Base-by-base conservation (phyloP, 306 rosid species). In the Albizia julibrissin region DNA sequence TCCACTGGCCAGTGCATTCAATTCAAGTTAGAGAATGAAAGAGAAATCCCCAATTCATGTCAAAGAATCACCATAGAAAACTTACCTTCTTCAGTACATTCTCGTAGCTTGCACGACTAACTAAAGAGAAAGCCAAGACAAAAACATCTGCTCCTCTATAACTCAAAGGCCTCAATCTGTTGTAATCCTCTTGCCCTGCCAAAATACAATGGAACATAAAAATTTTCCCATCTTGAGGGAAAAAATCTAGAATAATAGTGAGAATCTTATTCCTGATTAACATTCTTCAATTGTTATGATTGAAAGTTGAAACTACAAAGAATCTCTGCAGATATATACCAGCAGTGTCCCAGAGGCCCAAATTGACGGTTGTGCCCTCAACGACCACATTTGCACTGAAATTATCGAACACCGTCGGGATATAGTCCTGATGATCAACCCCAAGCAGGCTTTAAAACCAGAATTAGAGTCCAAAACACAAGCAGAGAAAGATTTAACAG, bases 321-420 rank as follows among this genome's bases (percentile, higher is more conserved):
- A 78, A 76, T 61, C 37, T 31, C 42, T 46, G 68, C 34, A 26
- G 58, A 43, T 58, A 37, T 44, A 73, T 93, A 92, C 98, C 98
- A 62, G 98, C 98, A 10, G 98, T 94, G 80, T 94, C 98, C 98
- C 97, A 94, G 50, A 94, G 93, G 81, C 98, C 98, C 81, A 94
- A 87, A 88, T 94, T 94, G 77, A 94, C 95, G 15, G 98, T 94
- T 22, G 86, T 90, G 85, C 92, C 87, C 86, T 94, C 98, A 83
- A 89, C 97, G 21, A 94, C 90, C 79, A 94, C 98, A 88, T 94
- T 94, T 81, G 98, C 98, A 80, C 97, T 94, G 91, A 94, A 94
- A 87, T 94, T 94, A 84, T 94, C 98, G 67, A 94, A 94, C 88
- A 94, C 98, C 7, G 98, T 94, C 33, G 98, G 98, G 39, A 94